A percentile compares a stretch with the other conserved stretches of the same genome.
Conservation (phyloP, 441 rosid genomes). For the Aquilaria agallochum region DNA sequence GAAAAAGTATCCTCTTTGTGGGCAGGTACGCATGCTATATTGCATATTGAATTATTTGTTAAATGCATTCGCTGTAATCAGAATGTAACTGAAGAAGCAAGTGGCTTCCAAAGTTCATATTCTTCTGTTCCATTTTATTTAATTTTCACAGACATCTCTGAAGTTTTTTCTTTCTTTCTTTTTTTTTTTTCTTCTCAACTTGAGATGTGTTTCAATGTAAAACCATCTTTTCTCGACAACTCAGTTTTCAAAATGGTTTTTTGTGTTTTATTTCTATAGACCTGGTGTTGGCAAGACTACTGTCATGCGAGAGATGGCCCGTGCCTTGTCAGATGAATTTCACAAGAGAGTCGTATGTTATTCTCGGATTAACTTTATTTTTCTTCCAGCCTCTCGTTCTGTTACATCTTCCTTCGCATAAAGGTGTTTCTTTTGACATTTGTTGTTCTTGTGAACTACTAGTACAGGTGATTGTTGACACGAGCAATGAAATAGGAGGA, state of each 20-base stretch:
- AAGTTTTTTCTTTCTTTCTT: not conserved
- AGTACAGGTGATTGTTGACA: slow-evolving; percentile 56
- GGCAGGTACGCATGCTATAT: slow-evolving; percentile 39
- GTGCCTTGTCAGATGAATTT: slow-evolving; percentile 61
- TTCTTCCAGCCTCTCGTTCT: slow-evolving; percentile 2
- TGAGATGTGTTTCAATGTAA: not conserved
- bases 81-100: not conserved
- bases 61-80: not conserved
- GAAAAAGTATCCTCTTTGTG: slow-evolving; percentile 64
- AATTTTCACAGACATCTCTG: not conserved
- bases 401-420: not conserved
- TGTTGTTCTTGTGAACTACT: not conserved
- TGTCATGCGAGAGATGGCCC: slow-evolving; percentile 58
- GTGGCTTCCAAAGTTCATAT: not conserved
- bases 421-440: not conserved
- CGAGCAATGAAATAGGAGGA: slow-evolving; percentile 75
- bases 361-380: not conserved
- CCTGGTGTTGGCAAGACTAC: slow-evolving; percentile 82
- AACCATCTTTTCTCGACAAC: not conserved
- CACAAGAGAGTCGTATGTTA: slow-evolving; percentile 55
- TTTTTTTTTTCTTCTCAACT: not conserved
- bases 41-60: not conserved
- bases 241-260: not conserved
- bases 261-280: slow-evolving; percentile 20
- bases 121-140: too few species aligned